These are phyloP conservation scores for Pezicula radicicola DNA, from an alignment of 2,329 filamentous ascomycete genomes.

Conservation along the genomic window DNA sequence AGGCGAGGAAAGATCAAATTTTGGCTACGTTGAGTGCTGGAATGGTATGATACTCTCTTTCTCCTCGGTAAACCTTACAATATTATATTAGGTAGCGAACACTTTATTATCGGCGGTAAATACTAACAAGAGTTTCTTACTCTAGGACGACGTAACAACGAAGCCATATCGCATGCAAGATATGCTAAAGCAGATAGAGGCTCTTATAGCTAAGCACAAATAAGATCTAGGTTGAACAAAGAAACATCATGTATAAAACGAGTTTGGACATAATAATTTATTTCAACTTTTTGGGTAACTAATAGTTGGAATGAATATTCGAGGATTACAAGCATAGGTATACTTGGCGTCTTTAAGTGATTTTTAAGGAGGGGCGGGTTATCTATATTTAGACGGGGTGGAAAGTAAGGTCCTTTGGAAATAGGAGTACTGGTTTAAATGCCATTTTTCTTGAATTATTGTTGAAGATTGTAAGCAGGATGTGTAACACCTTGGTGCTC, in stretches of 20 bases:
- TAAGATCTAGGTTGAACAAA: not conserved
- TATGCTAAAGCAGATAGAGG: slow-evolving; percentile 20
- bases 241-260: not conserved
- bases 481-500: too few relatives aligned
- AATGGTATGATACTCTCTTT: slow-evolving; percentile 49
- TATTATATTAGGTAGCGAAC: not conserved
- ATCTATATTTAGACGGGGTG: too few relatives aligned
- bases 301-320: too few relatives aligned
- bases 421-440: too few relatives aligned
- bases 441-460: too few relatives aligned
- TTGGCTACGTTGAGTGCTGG: slow-evolving; percentile 65
- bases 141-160: slow-evolving; percentile 20
- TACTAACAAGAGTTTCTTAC: not conserved
- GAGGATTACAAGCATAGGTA: too few relatives aligned
- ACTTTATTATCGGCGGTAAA: too few relatives aligned
- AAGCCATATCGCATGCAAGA: slow-evolving; percentile 21
- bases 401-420: too few relatives aligned
- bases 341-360: too few relatives aligned
- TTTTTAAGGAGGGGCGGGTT: too few relatives aligned
- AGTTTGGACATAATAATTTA: not conserved
- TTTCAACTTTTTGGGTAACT: too few relatives aligned
- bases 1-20: slow-evolving; percentile 71
- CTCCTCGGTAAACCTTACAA: not conserved
- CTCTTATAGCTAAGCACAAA: slow-evolving; percentile 9
- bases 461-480: too few relatives aligned